phyloP scores from a whole-genome alignment of 1,139 yeast genomes.

The Kurtzmaniella quercitrusa region DNA sequence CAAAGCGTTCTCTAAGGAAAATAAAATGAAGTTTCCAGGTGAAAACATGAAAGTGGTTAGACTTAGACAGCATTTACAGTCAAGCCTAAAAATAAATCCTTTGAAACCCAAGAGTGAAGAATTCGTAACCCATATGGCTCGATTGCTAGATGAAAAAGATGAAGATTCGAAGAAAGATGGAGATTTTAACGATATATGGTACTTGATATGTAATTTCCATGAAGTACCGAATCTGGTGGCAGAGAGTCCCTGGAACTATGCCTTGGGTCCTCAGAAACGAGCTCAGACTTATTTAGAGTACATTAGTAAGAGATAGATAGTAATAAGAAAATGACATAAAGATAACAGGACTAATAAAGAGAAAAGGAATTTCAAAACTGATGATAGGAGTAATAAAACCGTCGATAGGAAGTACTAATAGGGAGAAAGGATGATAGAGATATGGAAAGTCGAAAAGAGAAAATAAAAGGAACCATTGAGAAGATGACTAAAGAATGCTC shows the following conservation, averaged over 20 bases:
- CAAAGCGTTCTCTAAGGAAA: conserved; percentile 20
- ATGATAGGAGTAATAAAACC: too few relatives aligned
- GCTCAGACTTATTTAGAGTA: conserved; percentile 19
- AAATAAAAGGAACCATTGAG: too few relatives aligned
- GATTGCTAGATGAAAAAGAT: neutral
- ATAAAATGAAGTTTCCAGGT: conserved; percentile 17
- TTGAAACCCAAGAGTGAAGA: neutral
- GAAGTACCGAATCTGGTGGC: conserved; percentile 20
- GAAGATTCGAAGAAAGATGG: neutral
- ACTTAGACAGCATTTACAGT: conserved; percentile 17
- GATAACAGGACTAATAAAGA: too few relatives aligned
- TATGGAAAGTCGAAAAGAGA: too few relatives aligned
- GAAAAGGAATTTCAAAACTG: too few relatives aligned
- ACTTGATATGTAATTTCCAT: conserved; percentile 13
- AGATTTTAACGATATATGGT: conserved; percentile 3
- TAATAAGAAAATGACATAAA: too few relatives aligned
- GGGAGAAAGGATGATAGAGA: too few relatives aligned
- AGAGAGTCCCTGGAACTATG: conserved; percentile 31
- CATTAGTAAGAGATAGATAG: neutral
- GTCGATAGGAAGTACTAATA: too few relatives aligned
- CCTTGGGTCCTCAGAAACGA: conserved; percentile 42
- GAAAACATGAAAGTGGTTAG: conserved; percentile 28
- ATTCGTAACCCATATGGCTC: neutral
- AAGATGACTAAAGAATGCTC: too few relatives aligned
- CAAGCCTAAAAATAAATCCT: neutral